Evolutionary conservation across 2,329 filamentous ascomycete species (phyloP).

Genomic region (Amphichorda felina): DNA sequence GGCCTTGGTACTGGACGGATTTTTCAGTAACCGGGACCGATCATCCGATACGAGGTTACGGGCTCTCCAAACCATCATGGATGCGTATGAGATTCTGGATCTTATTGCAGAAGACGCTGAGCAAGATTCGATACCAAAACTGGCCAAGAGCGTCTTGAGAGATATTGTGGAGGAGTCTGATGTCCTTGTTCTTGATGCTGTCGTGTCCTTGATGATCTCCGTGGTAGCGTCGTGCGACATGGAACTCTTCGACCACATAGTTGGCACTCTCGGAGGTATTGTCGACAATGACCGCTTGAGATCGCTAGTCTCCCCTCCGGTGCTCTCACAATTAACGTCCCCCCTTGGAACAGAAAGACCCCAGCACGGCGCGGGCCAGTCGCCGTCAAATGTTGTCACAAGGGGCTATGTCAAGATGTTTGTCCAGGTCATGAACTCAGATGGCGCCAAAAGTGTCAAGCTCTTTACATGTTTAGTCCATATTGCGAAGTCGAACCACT

Average conservation of each 20-base stretch:
- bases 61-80: slow-evolving; percentile 48
- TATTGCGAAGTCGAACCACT: slow-evolving; percentile 47
- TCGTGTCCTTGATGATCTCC: slow-evolving; percentile 52
- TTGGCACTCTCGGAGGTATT: slow-evolving; percentile 38
- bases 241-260: slow-evolving; percentile 45
- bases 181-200: slow-evolving; percentile 48
- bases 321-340: slow-evolving; percentile 3
- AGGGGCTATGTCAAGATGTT: slow-evolving; percentile 67
- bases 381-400: slow-evolving; percentile 58
- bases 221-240: slow-evolving; percentile 50
- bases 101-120: slow-evolving; percentile 47
- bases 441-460: slow-evolving; percentile 50
- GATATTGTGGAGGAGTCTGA: slow-evolving; percentile 53
- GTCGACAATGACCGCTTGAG: slow-evolving; percentile 35
- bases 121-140: slow-evolving; percentile 40
- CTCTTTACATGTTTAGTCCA: slow-evolving; percentile 52
- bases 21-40: slow-evolving; percentile 50
- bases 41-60: slow-evolving; percentile 50
- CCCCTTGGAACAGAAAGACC: not conserved
- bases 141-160: slow-evolving; percentile 50
- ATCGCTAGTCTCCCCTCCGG: slow-evolving; percentile 24
- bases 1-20: slow-evolving; percentile 44
- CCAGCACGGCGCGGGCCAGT: slow-evolving; percentile 22
- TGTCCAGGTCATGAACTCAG: slow-evolving; percentile 56
- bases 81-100: slow-evolving; percentile 46